Base-by-base conservation (phyloP, 495 filamentous ascomycete genomes). In the Penicillium longicatenatum region DNA sequence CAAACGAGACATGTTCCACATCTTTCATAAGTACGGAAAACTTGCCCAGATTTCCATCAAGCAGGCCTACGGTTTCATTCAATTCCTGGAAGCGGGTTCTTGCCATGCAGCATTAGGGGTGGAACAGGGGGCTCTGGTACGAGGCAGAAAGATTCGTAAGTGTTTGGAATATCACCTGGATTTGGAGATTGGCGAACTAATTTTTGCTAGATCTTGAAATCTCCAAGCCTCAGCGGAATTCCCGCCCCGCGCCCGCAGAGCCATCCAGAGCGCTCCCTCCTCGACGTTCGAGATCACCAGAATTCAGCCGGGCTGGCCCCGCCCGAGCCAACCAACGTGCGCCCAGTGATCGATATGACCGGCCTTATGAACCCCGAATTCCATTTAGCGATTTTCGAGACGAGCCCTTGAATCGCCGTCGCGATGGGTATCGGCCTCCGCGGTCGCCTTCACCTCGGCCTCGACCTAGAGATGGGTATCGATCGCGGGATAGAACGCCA, bases 1-100 rank as follows among this genome's bases (percentile, higher is more conserved):
- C 0, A 98, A 98, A 70, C 84, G 89, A 57, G 93, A 97, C 69
- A 82, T 98, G 37, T 98, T 96, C 66, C 88, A 93, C 58, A 80
- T 91, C 16, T 98, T 98, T 65, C 86, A 89, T 67, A 82, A 83
- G 43, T 93, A 92, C 71, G 94, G 94, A 33, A 88, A 86, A 54
- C 76, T 98, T 35, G 93, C 93, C 3, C 94, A 98, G 69, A 91
- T 98, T 39, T 97, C 93, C 2, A 90, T 98, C 66, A 98, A 98
- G 67, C 91, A 93, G 70, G 92, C 92, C 2, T 98, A 96, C 74
- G 94, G 94, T 4, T 98, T 98, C 65, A 92, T 97, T 41, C 94
- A 98, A 68, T 98, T 93, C 59, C 80, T 96, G 53, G 90, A 92
- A 35, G 75, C 84, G 4, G 75, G 75, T 12, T 86, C 91, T 62